Base-by-base conservation (phyloP, 1,284 basidiomycete species). In the Serendipita sp. region DNA sequence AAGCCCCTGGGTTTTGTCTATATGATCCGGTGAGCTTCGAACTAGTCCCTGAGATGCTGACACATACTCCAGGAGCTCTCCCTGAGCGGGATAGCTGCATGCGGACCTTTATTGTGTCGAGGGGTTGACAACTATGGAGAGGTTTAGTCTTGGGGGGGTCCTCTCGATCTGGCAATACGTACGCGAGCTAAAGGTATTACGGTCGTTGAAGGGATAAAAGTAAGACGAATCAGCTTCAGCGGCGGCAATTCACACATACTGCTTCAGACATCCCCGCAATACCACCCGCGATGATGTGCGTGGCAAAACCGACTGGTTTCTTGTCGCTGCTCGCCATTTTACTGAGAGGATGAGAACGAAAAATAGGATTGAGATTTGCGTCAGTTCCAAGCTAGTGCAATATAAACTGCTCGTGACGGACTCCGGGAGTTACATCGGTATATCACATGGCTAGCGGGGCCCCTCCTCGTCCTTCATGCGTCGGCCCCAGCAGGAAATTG, bases 21-120 rank as follows among this genome's bases (percentile, higher is more conserved):
- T 6, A 13, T 45, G 26, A 45, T 3, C 34, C 8, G 66, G 43
- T 35, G 32, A 50, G 60, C 42, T 26, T 29, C 32, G 10, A 22
- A 34, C 53, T n/a, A 80, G 34, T 29, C 17, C 41, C 13, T 50
- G 42, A 32, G 50, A 60, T 3, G 2, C 8, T 38, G 22, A 43
- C 47, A 72, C 88, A 70, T 74, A 95, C 93, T 61, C 93, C 93
- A 63, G 87, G 82, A 32, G 77, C 74, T 65, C 79, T 79, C 17
- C 91, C 85, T 3, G 91, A 87, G 72, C 78, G 84, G 63, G 89
- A 92, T 63, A 98, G 85, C 77, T 98, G 94, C 94, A 98, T 98
- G 61, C 94, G 90, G 68, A 94, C 94, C 79, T 97, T 97, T 80
- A 97, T 97, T 34, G 94, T 97, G 74, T 97, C 95, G 55, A 97